phyloP scores from a whole-genome alignment of 345 rosid genomes.

The Reutealis trisperma region DNA sequence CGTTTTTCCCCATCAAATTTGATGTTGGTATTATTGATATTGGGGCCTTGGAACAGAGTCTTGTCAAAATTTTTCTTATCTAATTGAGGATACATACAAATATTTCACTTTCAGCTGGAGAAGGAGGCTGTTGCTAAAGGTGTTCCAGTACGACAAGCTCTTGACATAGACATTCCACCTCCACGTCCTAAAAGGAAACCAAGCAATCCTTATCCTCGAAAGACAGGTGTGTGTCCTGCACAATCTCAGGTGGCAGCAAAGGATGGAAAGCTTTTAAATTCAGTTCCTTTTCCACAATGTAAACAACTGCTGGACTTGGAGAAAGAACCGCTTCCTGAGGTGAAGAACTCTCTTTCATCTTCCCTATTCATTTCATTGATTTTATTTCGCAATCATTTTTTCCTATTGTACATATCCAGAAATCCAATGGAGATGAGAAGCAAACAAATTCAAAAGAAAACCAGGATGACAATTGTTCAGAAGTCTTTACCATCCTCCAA shows the following conservation, averaged over 20 bases:
- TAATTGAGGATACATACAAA: conserved; percentile 8
- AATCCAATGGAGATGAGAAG: conserved; percentile 45
- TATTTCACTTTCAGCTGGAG: conserved; percentile 64
- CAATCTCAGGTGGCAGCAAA: conserved; percentile 38
- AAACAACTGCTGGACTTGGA: conserved; percentile 62
- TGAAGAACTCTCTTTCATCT: conserved; percentile 25
- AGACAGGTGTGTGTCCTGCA: conserved; percentile 46
- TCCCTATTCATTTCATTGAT: conserved; percentile 7
- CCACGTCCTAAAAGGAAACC: conserved; percentile 98
- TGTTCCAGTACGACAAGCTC: conserved; percentile 64
- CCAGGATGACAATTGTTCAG: conserved; percentile 71
- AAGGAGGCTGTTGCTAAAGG: conserved; percentile 94
- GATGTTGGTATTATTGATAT: not conserved
- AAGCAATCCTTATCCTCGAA: conserved; percentile 91
- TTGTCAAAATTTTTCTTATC: not conserved
- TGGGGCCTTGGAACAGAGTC: not conserved
- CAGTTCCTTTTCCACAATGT: conserved; percentile 49
- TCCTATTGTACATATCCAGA: conserved; percentile 40
- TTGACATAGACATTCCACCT: conserved; percentile 91
- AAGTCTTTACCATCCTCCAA: conserved; percentile 46
- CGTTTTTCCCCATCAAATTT: not conserved
- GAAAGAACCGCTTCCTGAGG: conserved; percentile 63
- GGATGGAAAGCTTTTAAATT: conserved; percentile 49
- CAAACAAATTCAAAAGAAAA: conserved; percentile 48
- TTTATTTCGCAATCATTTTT: conserved; percentile 11